These are phyloP conservation scores for Rhizophagus sp. DNA, from an alignment of 192 early-diverging fungal species.

Conservation along the genomic window DNA sequence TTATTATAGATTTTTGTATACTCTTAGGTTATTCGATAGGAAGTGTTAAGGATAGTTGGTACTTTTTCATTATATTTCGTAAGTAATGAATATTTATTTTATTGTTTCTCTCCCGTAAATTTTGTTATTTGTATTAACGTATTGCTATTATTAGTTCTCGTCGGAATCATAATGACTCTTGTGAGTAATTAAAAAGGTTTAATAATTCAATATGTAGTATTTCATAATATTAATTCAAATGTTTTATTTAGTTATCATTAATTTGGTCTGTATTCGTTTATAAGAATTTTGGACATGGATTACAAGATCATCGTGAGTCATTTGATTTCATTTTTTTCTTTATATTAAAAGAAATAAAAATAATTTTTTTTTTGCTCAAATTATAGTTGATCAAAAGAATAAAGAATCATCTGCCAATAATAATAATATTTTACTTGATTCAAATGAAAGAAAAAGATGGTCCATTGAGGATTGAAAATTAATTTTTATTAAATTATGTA, in stretches of 20 bases:
- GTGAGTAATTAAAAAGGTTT: background rate
- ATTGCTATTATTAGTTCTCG: background rate
- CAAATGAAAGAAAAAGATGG: background rate
- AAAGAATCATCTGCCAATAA: background rate
- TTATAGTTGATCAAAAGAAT: background rate
- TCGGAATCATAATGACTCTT: background rate
- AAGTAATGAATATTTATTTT: background rate
- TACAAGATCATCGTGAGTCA: background rate
- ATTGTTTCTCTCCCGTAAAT: background rate
- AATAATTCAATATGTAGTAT: background rate
- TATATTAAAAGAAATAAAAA: background rate
- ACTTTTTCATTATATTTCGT: constrained; percentile 13
- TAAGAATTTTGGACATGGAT: background rate
- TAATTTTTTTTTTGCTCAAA: background rate
- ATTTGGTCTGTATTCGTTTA: background rate
- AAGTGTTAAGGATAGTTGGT: background rate
- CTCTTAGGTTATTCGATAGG: constrained; percentile 12
- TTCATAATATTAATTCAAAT: background rate
- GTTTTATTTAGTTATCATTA: background rate
- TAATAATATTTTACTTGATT: background rate
- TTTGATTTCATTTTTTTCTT: background rate
- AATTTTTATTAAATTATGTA: no score
- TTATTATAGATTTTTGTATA: constrained; percentile 9
- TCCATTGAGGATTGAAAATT: background rate
- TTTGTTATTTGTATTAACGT: background rate